Evolutionary conservation across 305 asterid genomes (phyloP).

Genomic region (Rubia occidens): DNA sequence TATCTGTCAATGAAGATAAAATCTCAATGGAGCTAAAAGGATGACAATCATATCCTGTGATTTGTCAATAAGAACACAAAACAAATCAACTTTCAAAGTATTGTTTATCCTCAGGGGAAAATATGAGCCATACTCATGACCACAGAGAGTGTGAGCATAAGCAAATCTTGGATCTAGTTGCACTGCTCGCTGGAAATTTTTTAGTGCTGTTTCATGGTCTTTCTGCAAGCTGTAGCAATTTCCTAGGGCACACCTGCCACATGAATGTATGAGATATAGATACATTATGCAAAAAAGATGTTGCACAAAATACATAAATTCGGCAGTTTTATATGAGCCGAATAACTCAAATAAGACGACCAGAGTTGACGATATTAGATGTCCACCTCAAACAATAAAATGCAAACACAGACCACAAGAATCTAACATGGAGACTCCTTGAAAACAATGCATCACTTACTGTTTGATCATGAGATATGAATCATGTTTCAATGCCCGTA

Average conservation of each 20-base stretch:
- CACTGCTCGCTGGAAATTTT: slow-evolving; percentile 89
- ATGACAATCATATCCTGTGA: background rate
- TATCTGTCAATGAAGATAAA: slow-evolving; percentile 38
- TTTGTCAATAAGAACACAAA: background rate
- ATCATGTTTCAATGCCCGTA: background rate
- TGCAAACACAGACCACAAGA: background rate
- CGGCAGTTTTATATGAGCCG: background rate
- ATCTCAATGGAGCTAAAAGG: slow-evolving; percentile 8
- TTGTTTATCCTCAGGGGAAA: background rate
- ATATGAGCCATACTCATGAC: slow-evolving; percentile 66
- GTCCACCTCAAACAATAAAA: background rate
- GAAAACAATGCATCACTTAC: background rate
- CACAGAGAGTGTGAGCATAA: slow-evolving; percentile 91
- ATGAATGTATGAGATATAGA: slow-evolving; percentile 14
- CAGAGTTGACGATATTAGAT: background rate
- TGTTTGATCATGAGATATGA: background rate
- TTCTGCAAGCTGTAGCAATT: slow-evolving; percentile 96
- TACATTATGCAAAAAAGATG: background rate
- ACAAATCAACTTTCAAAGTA: background rate
- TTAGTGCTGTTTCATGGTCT: slow-evolving; percentile 94
- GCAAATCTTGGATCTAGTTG: slow-evolving; percentile 88
- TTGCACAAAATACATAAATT: background rate
- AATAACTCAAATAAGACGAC: background rate
- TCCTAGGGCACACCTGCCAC: slow-evolving; percentile 94
- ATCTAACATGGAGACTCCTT: background rate